Conservation (phyloP, 345 rosid genomes). For the Pugionium dolabratum region DNA sequence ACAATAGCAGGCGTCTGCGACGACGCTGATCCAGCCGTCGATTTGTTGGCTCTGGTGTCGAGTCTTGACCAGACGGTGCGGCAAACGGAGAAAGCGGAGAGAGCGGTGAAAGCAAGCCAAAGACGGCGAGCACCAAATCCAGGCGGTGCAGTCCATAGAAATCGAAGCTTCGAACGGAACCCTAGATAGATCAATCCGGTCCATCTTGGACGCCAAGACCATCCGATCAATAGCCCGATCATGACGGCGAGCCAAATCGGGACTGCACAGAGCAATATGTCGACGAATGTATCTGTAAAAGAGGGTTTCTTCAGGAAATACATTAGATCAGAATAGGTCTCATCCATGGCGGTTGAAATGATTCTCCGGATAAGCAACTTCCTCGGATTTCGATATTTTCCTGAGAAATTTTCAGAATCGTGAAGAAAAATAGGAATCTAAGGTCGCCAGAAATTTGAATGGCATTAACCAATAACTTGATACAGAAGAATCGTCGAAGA, state of each 20-base stretch:
- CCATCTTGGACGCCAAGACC: constrained; percentile 99
- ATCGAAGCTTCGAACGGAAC: constrained; percentile 75
- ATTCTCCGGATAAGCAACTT: background rate
- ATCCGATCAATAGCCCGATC: constrained; percentile 95
- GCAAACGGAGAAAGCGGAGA: constrained; percentile 81
- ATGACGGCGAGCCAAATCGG: constrained; percentile 97
- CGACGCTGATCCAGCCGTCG: constrained; percentile 25
- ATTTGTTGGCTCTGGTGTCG: constrained; percentile 49
- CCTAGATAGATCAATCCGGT: constrained; percentile 84
- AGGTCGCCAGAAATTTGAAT: background rate
- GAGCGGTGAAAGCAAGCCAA: constrained; percentile 93
- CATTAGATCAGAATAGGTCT: constrained; percentile 60
- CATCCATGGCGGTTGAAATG: constrained; percentile 56
- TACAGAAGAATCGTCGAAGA: constrained; percentile 18
- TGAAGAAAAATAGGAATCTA: constrained; percentile 1
- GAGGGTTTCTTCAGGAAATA: constrained; percentile 68
- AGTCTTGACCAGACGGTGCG: constrained; percentile 73
- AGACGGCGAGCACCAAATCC: constrained; percentile 93
- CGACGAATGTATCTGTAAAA: constrained; percentile 85
- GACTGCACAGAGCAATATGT: constrained; percentile 88
- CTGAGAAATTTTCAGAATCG: constrained; percentile 23
- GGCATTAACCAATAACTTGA: constrained; percentile 8
- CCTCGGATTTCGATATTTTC: background rate
- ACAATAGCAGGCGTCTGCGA: constrained; percentile 4
- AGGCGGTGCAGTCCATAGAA: constrained; percentile 82